Conservation (phyloP, 768 basidiomycete species). For the Trametes sanguinea region DNA sequence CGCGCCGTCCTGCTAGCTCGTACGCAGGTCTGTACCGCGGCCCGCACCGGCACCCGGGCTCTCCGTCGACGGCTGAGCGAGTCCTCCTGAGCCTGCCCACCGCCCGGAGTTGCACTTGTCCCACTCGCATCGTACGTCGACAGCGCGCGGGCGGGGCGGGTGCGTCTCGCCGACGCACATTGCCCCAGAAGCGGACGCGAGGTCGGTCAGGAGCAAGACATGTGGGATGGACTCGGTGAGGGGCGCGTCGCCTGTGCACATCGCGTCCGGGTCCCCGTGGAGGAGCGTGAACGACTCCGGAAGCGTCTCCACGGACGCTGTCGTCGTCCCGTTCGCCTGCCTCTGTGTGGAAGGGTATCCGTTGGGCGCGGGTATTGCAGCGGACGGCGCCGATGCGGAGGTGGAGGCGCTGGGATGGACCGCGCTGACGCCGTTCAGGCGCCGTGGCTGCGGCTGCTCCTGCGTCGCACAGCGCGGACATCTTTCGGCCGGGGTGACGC, state of each 20-base stretch:
- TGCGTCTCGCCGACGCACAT: conserved; percentile 5
- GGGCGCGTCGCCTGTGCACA: conserved; percentile 18
- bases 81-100: too few species aligned
- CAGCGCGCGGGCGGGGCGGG: background rate
- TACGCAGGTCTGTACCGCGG: conserved; percentile 74
- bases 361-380: background rate
- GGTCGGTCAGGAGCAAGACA: conserved; percentile 15
- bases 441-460: conserved; percentile 29
- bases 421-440: background rate
- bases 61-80: background rate
- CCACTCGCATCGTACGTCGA: conserved; percentile 14
- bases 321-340: background rate
- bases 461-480: conserved; percentile 14
- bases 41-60: conserved; percentile 6
- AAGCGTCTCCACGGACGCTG: background rate
- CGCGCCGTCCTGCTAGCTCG: conserved; percentile 70
- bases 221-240: conserved; percentile 21
- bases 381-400: conserved; percentile 20
- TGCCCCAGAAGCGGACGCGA: background rate
- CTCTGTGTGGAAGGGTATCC: background rate
- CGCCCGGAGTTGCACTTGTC: too few species aligned
- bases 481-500: conserved; percentile 22
- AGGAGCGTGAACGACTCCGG: conserved; percentile 27
- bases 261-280: conserved; percentile 4
- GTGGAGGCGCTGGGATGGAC: conserved; percentile 22